These are phyloP conservation scores for Colletotrichum lupini DNA, from an alignment of 2,329 filamentous ascomycete species.

Conservation along the genomic window DNA sequence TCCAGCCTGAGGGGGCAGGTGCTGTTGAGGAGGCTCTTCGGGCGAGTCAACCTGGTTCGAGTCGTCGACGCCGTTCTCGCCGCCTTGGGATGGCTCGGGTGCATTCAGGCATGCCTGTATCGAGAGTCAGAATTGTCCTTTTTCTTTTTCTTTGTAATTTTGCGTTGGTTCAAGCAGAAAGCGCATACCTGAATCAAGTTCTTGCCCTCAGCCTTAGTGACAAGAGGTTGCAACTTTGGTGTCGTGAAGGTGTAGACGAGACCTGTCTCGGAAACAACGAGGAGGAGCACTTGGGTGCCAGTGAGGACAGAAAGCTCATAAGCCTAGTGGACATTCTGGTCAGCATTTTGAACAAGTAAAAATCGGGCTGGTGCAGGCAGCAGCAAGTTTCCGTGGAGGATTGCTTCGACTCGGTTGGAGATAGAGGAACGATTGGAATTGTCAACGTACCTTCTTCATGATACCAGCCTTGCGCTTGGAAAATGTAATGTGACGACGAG, in stretches of 20 bases:
- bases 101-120: constrained; percentile 94
- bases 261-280: constrained; percentile 97
- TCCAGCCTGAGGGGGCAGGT: constrained; percentile 74
- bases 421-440: neutral
- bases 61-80: constrained; percentile 84
- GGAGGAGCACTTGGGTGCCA: constrained; percentile 94
- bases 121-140: neutral
- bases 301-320: constrained; percentile 98
- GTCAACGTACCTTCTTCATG: constrained; percentile 91
- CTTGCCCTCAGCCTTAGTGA: constrained; percentile 99
- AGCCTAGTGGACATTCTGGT: constrained; percentile 67
- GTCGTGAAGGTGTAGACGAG: constrained; percentile 99
- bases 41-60: constrained; percentile 86
- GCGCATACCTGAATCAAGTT: constrained; percentile 93
- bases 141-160: no score
- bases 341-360: constrained; percentile 20
- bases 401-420: no score
- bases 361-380: neutral
- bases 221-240: constrained; percentile 95
- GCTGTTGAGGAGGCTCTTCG: constrained; percentile 84
- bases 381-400: neutral
- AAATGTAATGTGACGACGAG: constrained; percentile 98
- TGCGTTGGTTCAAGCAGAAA: neutral
- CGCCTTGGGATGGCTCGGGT: constrained; percentile 85
- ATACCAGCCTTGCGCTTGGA: constrained; percentile 99